Percentiles rank a stretch among this genome's conserved stretches.
These are phyloP conservation scores for Nicotiana tomentosiformis DNA, from an alignment of 257 asterid species.

Conservation along the genomic window DNA sequence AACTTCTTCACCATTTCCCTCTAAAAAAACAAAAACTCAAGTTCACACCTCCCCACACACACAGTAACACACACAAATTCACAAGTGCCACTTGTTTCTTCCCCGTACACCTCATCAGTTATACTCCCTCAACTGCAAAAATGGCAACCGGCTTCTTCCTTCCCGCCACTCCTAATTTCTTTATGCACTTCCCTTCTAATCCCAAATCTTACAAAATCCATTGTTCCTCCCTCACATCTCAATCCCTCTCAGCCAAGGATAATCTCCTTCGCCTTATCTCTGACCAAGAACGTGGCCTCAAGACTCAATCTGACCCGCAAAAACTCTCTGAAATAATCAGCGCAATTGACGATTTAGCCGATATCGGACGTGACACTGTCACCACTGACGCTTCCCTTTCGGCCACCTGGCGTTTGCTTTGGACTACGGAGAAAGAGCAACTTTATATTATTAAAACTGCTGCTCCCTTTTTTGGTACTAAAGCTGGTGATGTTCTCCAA, in stretches of 20 bases:
- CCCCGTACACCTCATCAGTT: background rate
- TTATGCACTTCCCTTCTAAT: background rate
- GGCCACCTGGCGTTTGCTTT: conserved; percentile 84
- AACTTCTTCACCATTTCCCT: no score
- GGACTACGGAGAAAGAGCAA: conserved; percentile 99
- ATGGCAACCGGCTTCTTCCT: conserved; percentile 46
- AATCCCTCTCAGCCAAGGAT: conserved; percentile 55
- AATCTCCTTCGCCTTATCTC: conserved; percentile 71
- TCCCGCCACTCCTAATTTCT: conserved; percentile 48
- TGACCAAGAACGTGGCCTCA: conserved; percentile 83
- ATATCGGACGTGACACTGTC: conserved; percentile 41
- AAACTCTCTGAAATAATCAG: conserved; percentile 55
- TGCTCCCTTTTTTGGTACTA: conserved; percentile 60
- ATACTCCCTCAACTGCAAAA: background rate
- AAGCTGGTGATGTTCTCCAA: conserved; percentile 83
- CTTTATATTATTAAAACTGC: conserved; percentile 66
- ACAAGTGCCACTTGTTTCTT: background rate
- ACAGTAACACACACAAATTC: background rate
- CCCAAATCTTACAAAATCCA: conserved; percentile 10
- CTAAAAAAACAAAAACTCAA: no score
- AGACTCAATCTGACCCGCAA: conserved; percentile 62
- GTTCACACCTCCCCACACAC: no score
- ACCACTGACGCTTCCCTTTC: conserved; percentile 58
- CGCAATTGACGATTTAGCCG: conserved; percentile 59
- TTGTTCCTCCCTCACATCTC: conserved; percentile 60